These are phyloP conservation scores for Fusarium lateritium DNA, from an alignment of 2,329 filamentous ascomycete species.

Conservation along the genomic window DNA sequence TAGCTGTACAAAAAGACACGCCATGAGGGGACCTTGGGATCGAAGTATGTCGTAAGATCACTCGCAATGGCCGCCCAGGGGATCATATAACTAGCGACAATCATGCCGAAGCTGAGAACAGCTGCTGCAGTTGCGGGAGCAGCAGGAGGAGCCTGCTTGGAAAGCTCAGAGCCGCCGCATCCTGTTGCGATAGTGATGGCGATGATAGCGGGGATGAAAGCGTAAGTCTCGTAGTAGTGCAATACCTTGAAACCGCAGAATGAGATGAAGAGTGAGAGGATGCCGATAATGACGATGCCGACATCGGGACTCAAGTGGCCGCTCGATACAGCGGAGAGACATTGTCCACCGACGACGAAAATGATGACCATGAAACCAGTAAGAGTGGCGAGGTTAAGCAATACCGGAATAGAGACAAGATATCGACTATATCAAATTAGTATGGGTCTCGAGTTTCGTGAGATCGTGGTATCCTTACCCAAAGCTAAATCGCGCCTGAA, in stretches of 20 bases:
- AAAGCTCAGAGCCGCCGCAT: conserved; percentile 65
- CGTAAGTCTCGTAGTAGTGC: conserved; percentile 71
- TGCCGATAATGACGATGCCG: conserved; percentile 73
- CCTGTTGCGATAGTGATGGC: conserved; percentile 69
- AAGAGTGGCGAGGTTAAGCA: conserved; percentile 74
- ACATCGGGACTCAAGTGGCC: conserved; percentile 65
- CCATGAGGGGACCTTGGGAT: conserved; percentile 68
- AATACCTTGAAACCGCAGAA: conserved; percentile 73
- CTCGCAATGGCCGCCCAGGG: conserved; percentile 72
- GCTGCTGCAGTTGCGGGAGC: conserved; percentile 60
- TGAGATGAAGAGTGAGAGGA: conserved; percentile 71
- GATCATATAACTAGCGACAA: conserved; percentile 75
- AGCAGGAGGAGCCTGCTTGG: conserved; percentile 61
- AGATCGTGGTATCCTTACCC: conserved; percentile 56
- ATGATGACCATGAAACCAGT: conserved; percentile 75
- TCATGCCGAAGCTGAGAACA: conserved; percentile 70
- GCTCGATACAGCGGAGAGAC: conserved; percentile 67
- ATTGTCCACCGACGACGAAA: conserved; percentile 72
- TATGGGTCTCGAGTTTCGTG: background rate
- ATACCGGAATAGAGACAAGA: conserved; percentile 70
- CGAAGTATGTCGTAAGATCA: conserved; percentile 74
- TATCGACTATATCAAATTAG: conserved; percentile 59
- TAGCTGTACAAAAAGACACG: conserved; percentile 70
- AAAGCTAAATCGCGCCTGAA: conserved; percentile 75
- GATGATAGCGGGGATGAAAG: conserved; percentile 69